Evolutionary conservation across 2,329 filamentous ascomycete genomes (phyloP).

Genomic region (Trichoderma semiorbis): DNA sequence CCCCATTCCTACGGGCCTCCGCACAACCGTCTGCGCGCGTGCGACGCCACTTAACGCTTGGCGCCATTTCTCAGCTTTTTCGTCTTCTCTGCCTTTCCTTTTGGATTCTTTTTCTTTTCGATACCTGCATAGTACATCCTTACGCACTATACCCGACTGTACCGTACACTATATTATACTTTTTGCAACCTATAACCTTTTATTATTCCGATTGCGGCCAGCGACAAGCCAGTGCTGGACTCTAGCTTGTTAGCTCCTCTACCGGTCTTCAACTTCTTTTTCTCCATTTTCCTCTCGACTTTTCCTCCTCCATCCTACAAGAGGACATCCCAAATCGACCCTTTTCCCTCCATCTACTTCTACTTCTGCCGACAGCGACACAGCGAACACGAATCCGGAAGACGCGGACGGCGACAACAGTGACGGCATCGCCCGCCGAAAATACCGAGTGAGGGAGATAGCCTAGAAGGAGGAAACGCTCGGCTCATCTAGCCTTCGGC

Average conservation of each 20-base stretch:
- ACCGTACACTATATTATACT: not conserved
- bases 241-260: constrained; percentile 9
- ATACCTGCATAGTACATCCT: constrained; percentile 11
- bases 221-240: constrained; percentile 16
- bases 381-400: not conserved
- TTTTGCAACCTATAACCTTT: constrained; percentile 8
- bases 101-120: constrained; percentile 11
- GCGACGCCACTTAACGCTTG: constrained; percentile 13
- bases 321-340: not conserved
- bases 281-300: not conserved
- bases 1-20: constrained; percentile 1
- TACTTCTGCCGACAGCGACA: not conserved
- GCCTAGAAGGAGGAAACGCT: not conserved
- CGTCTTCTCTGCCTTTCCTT: constrained; percentile 7
- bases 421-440: not conserved
- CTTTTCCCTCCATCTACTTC: not conserved
- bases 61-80: constrained; percentile 5
- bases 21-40: constrained; percentile 7
- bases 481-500: constrained; percentile 4
- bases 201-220: constrained; percentile 12
- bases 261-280: not conserved
- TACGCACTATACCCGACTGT: not conserved
- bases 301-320: not conserved
- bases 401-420: not conserved
- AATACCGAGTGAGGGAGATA: not conserved